These are phyloP conservation scores for Teratosphaeria gauchensis DNA, from an alignment of 2,329 filamentous ascomycete genomes.

Conservation along the genomic window DNA sequence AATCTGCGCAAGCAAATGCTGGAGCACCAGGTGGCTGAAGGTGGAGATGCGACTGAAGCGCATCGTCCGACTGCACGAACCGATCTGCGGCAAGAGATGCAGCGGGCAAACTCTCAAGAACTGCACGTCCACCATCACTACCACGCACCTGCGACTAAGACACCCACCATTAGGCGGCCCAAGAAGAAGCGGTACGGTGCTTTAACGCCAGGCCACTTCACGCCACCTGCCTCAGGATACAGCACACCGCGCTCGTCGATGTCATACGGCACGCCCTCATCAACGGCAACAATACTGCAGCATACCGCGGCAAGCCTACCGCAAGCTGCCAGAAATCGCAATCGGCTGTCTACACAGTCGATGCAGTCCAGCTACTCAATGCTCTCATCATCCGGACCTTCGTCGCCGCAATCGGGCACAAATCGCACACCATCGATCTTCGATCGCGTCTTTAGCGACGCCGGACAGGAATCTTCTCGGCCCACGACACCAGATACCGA, in stretches of 20 bases:
- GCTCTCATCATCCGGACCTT: slow-evolving; percentile 63
- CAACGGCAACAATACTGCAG: slow-evolving; percentile 51
- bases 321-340: slow-evolving; percentile 33
- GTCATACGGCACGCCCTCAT: slow-evolving; percentile 35
- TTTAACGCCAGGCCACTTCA: slow-evolving; percentile 45
- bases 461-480: slow-evolving; percentile 54
- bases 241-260: slow-evolving; percentile 30
- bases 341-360: slow-evolving; percentile 57
- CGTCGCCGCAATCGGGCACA: slow-evolving; percentile 68
- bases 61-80: slow-evolving; percentile 11
- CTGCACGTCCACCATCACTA: slow-evolving; percentile 94
- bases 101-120: slow-evolving; percentile 59
- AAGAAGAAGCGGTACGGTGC: slow-evolving; percentile 62
- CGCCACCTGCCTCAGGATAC: slow-evolving; percentile 29
- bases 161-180: slow-evolving; percentile 34
- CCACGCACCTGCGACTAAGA: slow-evolving; percentile 45
- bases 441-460: slow-evolving; percentile 56
- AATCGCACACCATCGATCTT: slow-evolving; percentile 64
- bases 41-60: slow-evolving; percentile 17
- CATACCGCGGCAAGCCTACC: slow-evolving; percentile 52
- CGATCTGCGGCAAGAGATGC: slow-evolving; percentile 57
- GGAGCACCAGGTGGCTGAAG: slow-evolving; percentile 55
- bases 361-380: slow-evolving; percentile 52
- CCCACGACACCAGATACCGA: slow-evolving; percentile 75
- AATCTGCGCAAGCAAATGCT: slow-evolving; percentile 70